Conservation (phyloP, 2,329 filamentous ascomycete genomes). For the Diatrype stigma region DNA sequence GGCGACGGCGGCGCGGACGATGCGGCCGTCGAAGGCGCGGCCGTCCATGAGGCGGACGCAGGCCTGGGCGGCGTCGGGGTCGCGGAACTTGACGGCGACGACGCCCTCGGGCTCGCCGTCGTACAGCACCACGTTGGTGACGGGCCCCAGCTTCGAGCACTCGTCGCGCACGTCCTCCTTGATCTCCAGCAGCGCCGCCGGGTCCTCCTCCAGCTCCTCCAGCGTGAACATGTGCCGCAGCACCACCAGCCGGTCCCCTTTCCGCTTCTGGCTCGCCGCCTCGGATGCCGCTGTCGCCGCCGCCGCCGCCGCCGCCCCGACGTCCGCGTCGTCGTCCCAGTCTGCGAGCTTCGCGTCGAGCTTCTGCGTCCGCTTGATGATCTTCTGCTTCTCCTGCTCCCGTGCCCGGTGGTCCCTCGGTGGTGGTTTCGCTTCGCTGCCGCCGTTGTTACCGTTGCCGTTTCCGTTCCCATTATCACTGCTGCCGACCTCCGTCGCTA, state of each 20-base stretch:
- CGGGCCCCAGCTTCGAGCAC: conserved; percentile 77
- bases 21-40: conserved; percentile 69
- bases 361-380: conserved; percentile 87
- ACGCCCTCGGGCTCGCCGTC: conserved; percentile 83
- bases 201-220: conserved; percentile 78
- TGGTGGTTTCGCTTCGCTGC: neutral
- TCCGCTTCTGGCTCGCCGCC: no score
- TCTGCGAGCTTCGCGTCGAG: conserved; percentile 88
- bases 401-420: conserved; percentile 34
- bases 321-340: conserved; percentile 83
- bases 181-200: conserved; percentile 79
- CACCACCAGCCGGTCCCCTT: conserved; percentile 81
- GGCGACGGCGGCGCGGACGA: conserved; percentile 67
- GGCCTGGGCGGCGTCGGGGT: conserved; percentile 63
- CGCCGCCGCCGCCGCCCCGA: conserved; percentile 41
- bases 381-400: conserved; percentile 76
- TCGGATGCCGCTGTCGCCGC: no score
- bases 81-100: conserved; percentile 77
- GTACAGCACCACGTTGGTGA: conserved; percentile 88
- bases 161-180: conserved; percentile 92
- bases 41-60: conserved; percentile 77
- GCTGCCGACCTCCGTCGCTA: conserved; percentile 6
- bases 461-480: conserved; percentile 13
- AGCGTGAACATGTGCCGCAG: conserved; percentile 92
- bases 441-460: conserved; percentile 6